These are phyloP conservation scores for Helianthus tuberosus DNA, from an alignment of 129 eudicot species.

Conservation along the genomic window DNA sequence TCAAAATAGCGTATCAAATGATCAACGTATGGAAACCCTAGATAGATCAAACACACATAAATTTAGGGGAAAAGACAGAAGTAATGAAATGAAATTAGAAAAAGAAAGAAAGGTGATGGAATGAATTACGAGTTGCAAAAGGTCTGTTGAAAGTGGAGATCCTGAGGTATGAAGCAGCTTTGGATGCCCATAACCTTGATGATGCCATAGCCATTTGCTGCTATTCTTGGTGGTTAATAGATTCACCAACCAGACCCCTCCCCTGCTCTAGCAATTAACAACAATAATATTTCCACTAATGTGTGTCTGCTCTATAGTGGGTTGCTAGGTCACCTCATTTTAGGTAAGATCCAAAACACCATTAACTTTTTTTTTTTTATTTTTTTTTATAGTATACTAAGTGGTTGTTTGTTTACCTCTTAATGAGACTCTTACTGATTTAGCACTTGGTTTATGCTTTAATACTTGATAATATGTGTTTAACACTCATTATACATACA, in stretches of 20 bases:
- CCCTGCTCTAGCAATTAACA: slow-evolving; percentile 16
- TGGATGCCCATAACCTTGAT: slow-evolving; percentile 52
- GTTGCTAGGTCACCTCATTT: slow-evolving; percentile 35
- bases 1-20: slow-evolving; percentile 26
- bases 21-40: slow-evolving; percentile 13
- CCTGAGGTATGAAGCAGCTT: slow-evolving; percentile 53
- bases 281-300: slow-evolving; percentile 5
- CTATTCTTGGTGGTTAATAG: background rate
- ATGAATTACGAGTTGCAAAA: slow-evolving; percentile 62
- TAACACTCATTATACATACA: too few species aligned
- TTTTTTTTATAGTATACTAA: too few species aligned
- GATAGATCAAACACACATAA: slow-evolving; percentile 19
- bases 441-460: too few species aligned
- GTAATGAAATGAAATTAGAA: background rate
- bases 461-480: too few species aligned
- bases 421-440: too few species aligned
- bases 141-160: slow-evolving; percentile 57
- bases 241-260: slow-evolving; percentile 11
- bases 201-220: slow-evolving; percentile 42
- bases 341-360: slow-evolving; percentile 18
- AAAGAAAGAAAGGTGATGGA: slow-evolving; percentile 20
- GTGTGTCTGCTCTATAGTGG: slow-evolving; percentile 18
- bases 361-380: background rate
- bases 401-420: too few species aligned
- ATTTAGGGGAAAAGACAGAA: background rate